Evolutionary conservation across 1,284 basidiomycete species (phyloP), one percentile per base, ranked within the genome.

Genomic region (Volvariella surrecta): DNA sequence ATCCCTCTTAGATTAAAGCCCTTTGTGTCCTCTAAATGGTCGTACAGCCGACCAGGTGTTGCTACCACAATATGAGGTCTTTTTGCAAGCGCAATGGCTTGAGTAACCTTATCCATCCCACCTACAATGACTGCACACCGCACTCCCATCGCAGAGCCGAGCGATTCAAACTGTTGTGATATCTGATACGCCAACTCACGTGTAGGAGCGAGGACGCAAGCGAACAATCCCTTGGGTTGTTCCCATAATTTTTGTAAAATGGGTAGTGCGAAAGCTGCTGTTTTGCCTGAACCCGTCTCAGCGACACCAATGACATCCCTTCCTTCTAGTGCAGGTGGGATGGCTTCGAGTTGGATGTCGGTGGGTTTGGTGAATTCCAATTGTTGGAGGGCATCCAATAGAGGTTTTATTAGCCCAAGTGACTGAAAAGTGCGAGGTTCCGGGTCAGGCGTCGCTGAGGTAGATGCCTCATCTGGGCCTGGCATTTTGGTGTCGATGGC

Each of bases 171-270:
- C 58, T 97, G 94, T 57, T 98, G 90, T 28, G 91, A 83, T 56
- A 99, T 99, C 66, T 99, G 96, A 61, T 90, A 96, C n/a, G 96
- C 96, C 48, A 99, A 72, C 66, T 99, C 96, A 58, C 94, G 82
- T 20, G 95, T 99, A 2, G 96, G 96, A 3, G 95, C 94, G 20
- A 99, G 73, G 8, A 99, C 82, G 55, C 92, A 90, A 4, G 93
- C 91, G 59, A 93, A 99, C 42, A 96, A 78, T 17, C 92, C 89
- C 57, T 86, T 85, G 18, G 96, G 96, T 42, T 96, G 85, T 48
- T 98, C 89, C 93, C 93, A 99, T 57, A 99, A 67, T 50, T 90
- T 91, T 65, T 99, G 95, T 30, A 99, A 71, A 48, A 99, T 95
- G 3, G 96, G 96, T 3, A 99, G 70, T 15, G 89, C 89, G 66